Evolutionary conservation across 2,329 filamentous ascomycete genomes (phyloP).

Genomic region (Orbilia javanica): DNA sequence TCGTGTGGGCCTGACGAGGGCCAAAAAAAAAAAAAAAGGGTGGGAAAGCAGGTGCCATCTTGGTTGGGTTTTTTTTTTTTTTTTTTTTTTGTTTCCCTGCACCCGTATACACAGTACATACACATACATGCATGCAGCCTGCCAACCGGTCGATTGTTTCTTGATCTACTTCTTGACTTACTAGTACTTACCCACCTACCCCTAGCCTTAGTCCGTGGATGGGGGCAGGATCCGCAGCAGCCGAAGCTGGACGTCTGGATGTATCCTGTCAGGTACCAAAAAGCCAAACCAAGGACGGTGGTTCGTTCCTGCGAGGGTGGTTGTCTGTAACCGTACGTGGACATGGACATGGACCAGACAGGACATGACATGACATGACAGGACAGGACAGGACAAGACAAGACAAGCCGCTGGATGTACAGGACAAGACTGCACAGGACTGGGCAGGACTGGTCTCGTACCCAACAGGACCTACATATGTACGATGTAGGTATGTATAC

Average conservation of each 20-base stretch:
- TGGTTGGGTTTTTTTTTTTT: too few species aligned
- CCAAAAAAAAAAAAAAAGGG: too few species aligned
- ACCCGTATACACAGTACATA: slow-evolving; percentile 11
- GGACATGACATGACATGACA: not conserved
- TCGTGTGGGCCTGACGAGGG: slow-evolving; percentile 22
- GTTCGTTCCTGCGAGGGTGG: slow-evolving; percentile 2
- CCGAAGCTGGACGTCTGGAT: not conserved
- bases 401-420: not conserved
- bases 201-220: slow-evolving; percentile 15
- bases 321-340: not conserved
- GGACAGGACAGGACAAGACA: not conserved
- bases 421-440: not conserved
- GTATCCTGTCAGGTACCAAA: slow-evolving; percentile 51
- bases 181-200: not conserved
- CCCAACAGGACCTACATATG: not conserved
- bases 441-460: too few species aligned
- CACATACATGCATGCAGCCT: slow-evolving; percentile 18
- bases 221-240: slow-evolving; percentile 15
- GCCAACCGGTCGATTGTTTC: slow-evolving; percentile 7
- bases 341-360: not conserved
- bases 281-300: slow-evolving; percentile 30
- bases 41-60: slow-evolving; percentile 19
- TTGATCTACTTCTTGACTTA: not conserved
- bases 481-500: too few species aligned
- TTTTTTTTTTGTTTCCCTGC: too few species aligned